Evolutionary conservation across 2,329 filamentous ascomycete genomes (phyloP).

Genomic region (Fusarium sp.): DNA sequence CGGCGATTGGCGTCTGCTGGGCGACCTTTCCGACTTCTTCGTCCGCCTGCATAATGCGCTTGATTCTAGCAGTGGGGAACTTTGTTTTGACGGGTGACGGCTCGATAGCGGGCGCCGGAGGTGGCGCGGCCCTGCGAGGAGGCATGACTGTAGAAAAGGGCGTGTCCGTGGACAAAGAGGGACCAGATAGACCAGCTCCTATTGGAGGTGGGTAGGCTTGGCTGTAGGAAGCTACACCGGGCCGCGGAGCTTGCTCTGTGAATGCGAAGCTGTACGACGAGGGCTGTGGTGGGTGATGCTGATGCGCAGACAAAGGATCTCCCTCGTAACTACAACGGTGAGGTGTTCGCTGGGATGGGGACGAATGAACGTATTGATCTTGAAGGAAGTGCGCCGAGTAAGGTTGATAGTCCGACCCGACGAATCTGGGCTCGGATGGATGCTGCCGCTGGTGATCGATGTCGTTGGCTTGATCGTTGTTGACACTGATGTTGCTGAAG

Average conservation of each 20-base stretch:
- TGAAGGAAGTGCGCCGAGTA: constrained; percentile 37
- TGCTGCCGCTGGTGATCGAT: constrained; percentile 39
- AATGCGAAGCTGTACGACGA: constrained; percentile 23
- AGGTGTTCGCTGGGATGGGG: constrained; percentile 10
- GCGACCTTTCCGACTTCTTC: constrained; percentile 99
- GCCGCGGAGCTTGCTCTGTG: constrained; percentile 20
- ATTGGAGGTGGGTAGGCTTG: constrained; percentile 27
- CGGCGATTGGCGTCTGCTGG: constrained; percentile 95
- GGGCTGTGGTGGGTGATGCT: constrained; percentile 32
- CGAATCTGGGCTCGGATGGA: constrained; percentile 34
- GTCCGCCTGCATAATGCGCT: constrained; percentile 99
- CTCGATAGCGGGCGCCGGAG: constrained; percentile 57
- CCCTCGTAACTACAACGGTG: constrained; percentile 16
- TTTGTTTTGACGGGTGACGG: constrained; percentile 88
- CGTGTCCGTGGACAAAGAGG: constrained; percentile 15
- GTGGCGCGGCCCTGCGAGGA: constrained; percentile 48
- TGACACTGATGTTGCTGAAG: constrained; percentile 42
- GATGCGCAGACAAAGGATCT: constrained; percentile 15
- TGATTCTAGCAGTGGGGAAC: constrained; percentile 96
- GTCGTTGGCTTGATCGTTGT: constrained; percentile 36
- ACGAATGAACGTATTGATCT: constrained; percentile 28
- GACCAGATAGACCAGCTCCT: constrained; percentile 11
- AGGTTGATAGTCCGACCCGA: constrained; percentile 35
- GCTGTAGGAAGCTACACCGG: constrained; percentile 23
- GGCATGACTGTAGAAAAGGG: constrained; percentile 46